Evolutionary conservation across 148 eudicot species (phyloP).

Genomic region (Cornus controversa): DNA sequence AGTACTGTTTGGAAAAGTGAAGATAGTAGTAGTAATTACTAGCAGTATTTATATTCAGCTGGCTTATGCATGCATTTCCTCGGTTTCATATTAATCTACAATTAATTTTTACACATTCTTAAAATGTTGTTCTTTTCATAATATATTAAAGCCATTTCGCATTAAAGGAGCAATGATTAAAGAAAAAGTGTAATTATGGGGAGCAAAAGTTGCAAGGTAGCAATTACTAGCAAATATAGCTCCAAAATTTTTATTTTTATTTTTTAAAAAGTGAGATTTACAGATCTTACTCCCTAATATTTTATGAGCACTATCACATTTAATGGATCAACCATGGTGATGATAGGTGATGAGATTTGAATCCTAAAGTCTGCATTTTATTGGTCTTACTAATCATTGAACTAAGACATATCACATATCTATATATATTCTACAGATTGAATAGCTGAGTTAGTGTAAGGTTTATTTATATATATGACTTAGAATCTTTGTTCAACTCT

Average conservation of each 20-base stretch:
- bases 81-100: neutral
- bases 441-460: no score
- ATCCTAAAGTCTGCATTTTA: neutral
- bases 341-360: neutral
- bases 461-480: no score
- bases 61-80: neutral
- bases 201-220: neutral
- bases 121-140: neutral
- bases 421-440: no score
- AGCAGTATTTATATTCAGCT: neutral
- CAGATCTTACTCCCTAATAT: neutral
- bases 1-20: neutral
- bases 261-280: neutral
- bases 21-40: neutral
- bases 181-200: neutral
- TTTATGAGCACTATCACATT: neutral
- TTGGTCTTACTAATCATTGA: no score
- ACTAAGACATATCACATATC: no score
- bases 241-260: no score
- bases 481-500: no score
- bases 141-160: no score
- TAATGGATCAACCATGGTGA: neutral
- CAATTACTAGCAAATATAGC: no score
- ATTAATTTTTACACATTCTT: neutral
- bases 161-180: neutral